Evolutionary conservation across 1,139 yeast genomes (phyloP).

Genomic region (Suhomyces kunorum): DNA sequence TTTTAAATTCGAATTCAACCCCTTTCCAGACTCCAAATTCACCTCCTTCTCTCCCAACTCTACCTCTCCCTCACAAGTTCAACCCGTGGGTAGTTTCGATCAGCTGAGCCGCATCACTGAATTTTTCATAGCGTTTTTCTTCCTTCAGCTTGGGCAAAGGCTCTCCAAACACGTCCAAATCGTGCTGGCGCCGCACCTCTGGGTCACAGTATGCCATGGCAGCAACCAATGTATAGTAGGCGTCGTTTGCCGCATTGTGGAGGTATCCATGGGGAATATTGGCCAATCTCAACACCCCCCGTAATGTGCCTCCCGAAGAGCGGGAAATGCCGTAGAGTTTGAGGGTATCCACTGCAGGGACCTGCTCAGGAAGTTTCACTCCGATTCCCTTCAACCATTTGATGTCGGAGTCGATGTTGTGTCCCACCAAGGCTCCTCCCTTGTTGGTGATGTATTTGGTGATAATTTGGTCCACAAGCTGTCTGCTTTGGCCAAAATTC

Average conservation of each 20-base stretch:
- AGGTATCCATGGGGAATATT: constrained; percentile 26
- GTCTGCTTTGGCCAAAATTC: constrained; percentile 13
- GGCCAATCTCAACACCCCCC: constrained; percentile 23
- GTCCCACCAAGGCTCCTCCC: constrained; percentile 26
- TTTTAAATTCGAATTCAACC: too few species aligned
- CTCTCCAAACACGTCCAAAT: constrained; percentile 18
- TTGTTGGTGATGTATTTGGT: constrained; percentile 17
- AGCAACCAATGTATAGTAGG: constrained; percentile 30
- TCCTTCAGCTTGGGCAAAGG: constrained; percentile 13
- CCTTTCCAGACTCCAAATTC: too few species aligned
- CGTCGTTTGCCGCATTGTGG: constrained; percentile 33
- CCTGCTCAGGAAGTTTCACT: constrained; percentile 14
- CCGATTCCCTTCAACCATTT: constrained; percentile 25
- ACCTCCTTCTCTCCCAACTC: too few species aligned
- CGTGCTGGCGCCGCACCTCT: constrained; percentile 16
- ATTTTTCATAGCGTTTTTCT: constrained; percentile 17
- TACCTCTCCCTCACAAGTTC: neutral
- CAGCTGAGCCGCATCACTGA: constrained; percentile 14
- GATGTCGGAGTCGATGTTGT: constrained; percentile 24
- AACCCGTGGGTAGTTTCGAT: constrained; percentile 1
- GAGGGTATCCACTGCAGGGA: constrained; percentile 23
- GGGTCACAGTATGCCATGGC: constrained; percentile 28
- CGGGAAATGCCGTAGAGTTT: constrained; percentile 19
- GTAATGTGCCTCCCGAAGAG: constrained; percentile 21
- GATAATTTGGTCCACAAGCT: constrained; percentile 16